Evolutionary conservation across 352 stramenopile species (phyloP), one percentile per base, ranked within the genome.

Genomic region (Pythium insidiosum): DNA sequence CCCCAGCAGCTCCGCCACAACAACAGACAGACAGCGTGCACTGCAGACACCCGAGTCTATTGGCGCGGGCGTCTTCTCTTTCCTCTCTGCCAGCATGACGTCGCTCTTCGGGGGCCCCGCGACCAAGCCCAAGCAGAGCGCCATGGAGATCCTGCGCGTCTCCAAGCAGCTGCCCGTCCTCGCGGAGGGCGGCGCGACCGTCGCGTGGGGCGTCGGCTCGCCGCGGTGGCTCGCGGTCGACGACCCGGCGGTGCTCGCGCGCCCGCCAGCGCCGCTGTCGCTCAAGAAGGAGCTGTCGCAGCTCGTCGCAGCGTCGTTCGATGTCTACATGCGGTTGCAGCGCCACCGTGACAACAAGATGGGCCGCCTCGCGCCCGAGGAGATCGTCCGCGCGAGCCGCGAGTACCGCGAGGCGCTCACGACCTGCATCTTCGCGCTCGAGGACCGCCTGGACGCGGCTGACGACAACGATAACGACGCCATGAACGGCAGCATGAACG

Each of bases 341-440:
- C 56, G 49, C 11, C 31, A 57, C 3, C 33, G 43, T 12, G 50
- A 54, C 1, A 48, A 61, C 5, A 53, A 49, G 34, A 19, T 9
- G 4, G 43, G 47, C 18, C 23, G 63, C 13, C 26, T 67, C 12
- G 41, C 46, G 6, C 38, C 67, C 31, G 47, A 55, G 18, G 59
- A 70, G 47, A 44, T 76, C 25, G 58, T 73, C 41, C 60, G 58
- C 30, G 70, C 72, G 26, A 85, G 75, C 51, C 70, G 72, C 42
- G 63, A 88, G 52, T 85, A 88, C 62, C 70, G 75, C 22, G 70
- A 85, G 29, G 75, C 72, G 19, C 56, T 88, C 18, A 73, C 74
- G 50, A 81, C 65, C 46, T 70, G 66, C 43, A 77, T 88, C 26
- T 83, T 84, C 38, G 61, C 68, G 36, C 39, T 84, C 15, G 72